Evolutionary conservation across 805 yeast genomes (phyloP).

Genomic region (Saccharomyces eubayanus): DNA sequence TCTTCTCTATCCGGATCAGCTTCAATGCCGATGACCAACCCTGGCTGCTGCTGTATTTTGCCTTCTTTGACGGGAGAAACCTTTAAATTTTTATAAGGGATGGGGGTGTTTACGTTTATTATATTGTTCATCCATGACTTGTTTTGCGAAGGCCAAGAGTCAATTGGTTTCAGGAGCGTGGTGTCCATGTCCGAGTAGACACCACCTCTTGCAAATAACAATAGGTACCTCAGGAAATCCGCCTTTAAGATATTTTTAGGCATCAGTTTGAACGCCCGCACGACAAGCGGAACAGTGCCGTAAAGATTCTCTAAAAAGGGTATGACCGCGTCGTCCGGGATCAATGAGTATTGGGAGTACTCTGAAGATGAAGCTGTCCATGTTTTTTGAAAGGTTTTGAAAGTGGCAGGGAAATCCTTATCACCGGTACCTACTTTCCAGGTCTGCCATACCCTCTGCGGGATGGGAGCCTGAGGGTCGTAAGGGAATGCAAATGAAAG

Average conservation of each 20-base stretch:
- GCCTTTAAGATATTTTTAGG: slow-evolving; percentile 83
- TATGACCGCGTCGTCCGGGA: slow-evolving; percentile 61
- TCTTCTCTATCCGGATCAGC: slow-evolving; percentile 95
- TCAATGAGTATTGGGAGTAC: slow-evolving; percentile 54
- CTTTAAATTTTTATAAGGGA: slow-evolving; percentile 13
- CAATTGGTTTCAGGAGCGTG: slow-evolving; percentile 57
- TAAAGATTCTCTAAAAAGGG: slow-evolving; percentile 50
- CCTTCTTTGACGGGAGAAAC: neutral
- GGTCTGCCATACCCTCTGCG: slow-evolving; percentile 86
- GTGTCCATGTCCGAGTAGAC: slow-evolving; percentile 91
- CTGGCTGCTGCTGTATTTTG: slow-evolving; percentile 36
- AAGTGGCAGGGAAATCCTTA: slow-evolving; percentile 46
- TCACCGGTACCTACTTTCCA: slow-evolving; percentile 70
- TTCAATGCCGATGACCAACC: slow-evolving; percentile 83
- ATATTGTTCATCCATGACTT: slow-evolving; percentile 11
- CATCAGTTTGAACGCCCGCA: slow-evolving; percentile 62
- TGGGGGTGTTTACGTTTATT: slow-evolving; percentile 11
- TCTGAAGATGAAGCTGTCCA: slow-evolving; percentile 40
- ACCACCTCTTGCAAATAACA: slow-evolving; percentile 86
- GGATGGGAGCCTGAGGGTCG: slow-evolving; percentile 52
- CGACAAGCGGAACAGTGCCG: slow-evolving; percentile 65
- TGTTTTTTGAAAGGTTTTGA: slow-evolving; percentile 41
- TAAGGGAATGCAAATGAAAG: slow-evolving; percentile 70
- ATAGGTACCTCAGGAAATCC: slow-evolving; percentile 85
- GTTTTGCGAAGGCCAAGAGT: slow-evolving; percentile 61